These are phyloP conservation scores for Saposhnikovia divaricata DNA, from an alignment of 129 eudicot species.

Conservation along the genomic window DNA sequence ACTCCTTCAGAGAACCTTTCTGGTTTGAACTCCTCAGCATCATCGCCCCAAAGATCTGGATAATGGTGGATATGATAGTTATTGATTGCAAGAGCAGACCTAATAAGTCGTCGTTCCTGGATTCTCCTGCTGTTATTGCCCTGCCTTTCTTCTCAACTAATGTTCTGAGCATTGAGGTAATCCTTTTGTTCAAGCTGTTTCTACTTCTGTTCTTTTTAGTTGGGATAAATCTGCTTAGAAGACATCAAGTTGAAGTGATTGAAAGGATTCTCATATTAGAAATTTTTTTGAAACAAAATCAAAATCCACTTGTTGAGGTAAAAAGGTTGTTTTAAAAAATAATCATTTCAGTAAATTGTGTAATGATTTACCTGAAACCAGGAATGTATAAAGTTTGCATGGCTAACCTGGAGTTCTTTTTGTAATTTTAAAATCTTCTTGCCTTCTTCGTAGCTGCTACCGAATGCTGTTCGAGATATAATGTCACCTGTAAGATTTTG, in stretches of 20 bases:
- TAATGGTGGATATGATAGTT: slow-evolving; percentile 44
- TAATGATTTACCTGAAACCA: slow-evolving; percentile 34
- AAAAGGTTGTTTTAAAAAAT: not conserved
- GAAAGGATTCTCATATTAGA: not conserved
- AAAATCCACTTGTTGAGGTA: not conserved
- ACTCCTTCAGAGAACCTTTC: slow-evolving; percentile 55
- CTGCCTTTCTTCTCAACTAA: slow-evolving; percentile 29
- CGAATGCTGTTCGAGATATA: slow-evolving; percentile 46
- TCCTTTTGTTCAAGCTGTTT: slow-evolving; percentile 23
- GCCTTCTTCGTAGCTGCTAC: slow-evolving; percentile 46
- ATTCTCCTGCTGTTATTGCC: slow-evolving; percentile 15
- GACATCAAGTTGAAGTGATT: not conserved
- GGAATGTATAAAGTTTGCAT: slow-evolving; percentile 38
- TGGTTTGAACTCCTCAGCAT: slow-evolving; percentile 53
- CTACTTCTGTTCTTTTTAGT: slow-evolving; percentile 43
- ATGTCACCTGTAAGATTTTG: slow-evolving; percentile 35
- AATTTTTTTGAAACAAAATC: not conserved
- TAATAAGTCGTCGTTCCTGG: slow-evolving; percentile 31
- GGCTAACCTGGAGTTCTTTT: slow-evolving; percentile 26
- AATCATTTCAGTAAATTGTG: not conserved
- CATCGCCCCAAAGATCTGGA: slow-evolving; percentile 50
- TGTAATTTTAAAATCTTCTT: slow-evolving; percentile 37
- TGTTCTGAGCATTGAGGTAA: slow-evolving; percentile 35
- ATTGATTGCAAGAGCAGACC: slow-evolving; percentile 40
- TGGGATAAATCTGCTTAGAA: slow-evolving; percentile 36